A percentile compares a stretch with the other conserved stretches of the same genome.
Evolutionary conservation across 1,284 basidiomycete genomes (phyloP).

Genomic region (Xanthoconium separans): DNA sequence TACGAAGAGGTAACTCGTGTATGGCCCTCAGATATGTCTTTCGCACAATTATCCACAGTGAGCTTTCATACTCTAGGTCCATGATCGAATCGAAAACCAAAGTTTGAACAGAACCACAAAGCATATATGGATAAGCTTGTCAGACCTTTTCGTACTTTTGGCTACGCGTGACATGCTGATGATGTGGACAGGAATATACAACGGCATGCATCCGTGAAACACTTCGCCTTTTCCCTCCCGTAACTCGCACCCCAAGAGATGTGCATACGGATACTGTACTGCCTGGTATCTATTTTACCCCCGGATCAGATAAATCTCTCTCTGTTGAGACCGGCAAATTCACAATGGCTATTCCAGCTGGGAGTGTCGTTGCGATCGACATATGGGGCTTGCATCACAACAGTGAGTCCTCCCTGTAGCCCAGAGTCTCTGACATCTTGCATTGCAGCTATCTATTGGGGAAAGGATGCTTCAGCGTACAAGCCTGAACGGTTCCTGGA

Average conservation of each 20-base stretch:
- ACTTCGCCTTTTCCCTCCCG: slow-evolving; percentile 40
- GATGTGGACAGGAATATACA: slow-evolving; percentile 38
- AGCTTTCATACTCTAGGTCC: neutral
- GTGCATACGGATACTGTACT: slow-evolving; percentile 37
- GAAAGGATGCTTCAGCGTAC: slow-evolving; percentile 41
- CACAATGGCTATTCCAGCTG: slow-evolving; percentile 38
- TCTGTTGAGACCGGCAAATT: slow-evolving; percentile 32
- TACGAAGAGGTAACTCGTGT: slow-evolving; percentile 38
- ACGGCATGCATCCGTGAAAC: slow-evolving; percentile 43
- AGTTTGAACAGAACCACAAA: slow-evolving; percentile 34
- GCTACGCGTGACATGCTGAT: neutral
- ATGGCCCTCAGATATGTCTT: slow-evolving; percentile 34
- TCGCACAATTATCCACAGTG: slow-evolving; percentile 21
- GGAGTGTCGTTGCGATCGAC: slow-evolving; percentile 40
- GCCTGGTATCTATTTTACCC: slow-evolving; percentile 33
- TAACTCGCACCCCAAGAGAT: slow-evolving; percentile 41
- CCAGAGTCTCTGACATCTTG: neutral
- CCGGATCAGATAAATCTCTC: slow-evolving; percentile 22
- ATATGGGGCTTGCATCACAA: slow-evolving; percentile 38
- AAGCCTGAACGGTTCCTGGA: slow-evolving; percentile 50
- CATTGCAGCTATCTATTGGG: slow-evolving; percentile 39
- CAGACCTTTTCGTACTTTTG: neutral
- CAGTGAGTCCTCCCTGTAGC: slow-evolving; percentile 23
- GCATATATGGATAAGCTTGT: slow-evolving; percentile 37
- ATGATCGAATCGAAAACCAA: neutral